These are phyloP conservation scores for Ganoderma resinaceum DNA, from an alignment of 1,284 basidiomycete genomes.

Conservation along the genomic window DNA sequence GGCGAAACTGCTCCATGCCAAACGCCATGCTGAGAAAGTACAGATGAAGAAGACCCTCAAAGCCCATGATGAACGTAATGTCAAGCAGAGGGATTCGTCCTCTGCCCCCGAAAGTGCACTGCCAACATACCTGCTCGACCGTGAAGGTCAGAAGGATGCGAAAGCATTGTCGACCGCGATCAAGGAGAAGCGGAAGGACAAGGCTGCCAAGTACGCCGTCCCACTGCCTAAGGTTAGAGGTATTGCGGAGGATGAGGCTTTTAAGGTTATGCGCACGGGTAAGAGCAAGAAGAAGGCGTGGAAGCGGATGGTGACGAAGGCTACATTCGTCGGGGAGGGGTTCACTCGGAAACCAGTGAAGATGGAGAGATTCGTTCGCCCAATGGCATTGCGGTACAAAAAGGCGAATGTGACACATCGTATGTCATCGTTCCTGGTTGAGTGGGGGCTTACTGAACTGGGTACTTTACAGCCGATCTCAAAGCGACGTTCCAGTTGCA, in stretches of 20 bases:
- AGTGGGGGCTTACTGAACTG: constrained; percentile 9
- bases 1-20: constrained; percentile 97
- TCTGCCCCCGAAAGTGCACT: constrained; percentile 88
- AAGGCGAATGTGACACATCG: constrained; percentile 99
- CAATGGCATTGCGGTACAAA: constrained; percentile 97
- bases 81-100: constrained; percentile 90
- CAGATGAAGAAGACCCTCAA: constrained; percentile 99
- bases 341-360: constrained; percentile 99
- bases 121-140: constrained; percentile 95
- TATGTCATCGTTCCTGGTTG: constrained; percentile 49
- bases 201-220: constrained; percentile 97
- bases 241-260: constrained; percentile 99
- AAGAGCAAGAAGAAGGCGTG: constrained; percentile 97
- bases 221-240: constrained; percentile 97
- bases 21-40: constrained; percentile 96
- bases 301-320: constrained; percentile 99
- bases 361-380: constrained; percentile 97
- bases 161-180: constrained; percentile 97
- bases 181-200: constrained; percentile 99
- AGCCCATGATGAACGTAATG: constrained; percentile 97
- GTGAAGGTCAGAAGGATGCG: constrained; percentile 97
- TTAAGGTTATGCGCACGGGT: constrained; percentile 99
- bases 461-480: constrained; percentile 75
- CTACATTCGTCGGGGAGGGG: constrained; percentile 97
- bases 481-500: constrained; percentile 99